phyloP scores from a whole-genome alignment of 2,329 filamentous ascomycete species.

The Fusarium sp. region DNA sequence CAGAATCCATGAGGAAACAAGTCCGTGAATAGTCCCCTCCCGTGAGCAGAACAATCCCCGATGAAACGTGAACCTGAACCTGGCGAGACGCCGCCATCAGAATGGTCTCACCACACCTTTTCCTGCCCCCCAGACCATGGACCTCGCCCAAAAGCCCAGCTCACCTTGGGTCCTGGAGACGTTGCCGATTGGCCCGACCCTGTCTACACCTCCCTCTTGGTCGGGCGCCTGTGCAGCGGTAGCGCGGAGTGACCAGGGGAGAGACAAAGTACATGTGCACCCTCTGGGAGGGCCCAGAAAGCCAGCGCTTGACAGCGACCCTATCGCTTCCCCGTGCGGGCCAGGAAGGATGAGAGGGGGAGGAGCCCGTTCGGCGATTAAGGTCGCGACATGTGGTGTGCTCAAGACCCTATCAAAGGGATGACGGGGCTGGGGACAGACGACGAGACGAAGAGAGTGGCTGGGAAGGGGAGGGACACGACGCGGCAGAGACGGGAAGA shows the following conservation, averaged over 20 bases:
- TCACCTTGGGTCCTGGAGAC: constrained; percentile 18
- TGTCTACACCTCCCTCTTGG: constrained; percentile 10
- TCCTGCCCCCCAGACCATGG: background rate
- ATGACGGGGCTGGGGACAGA: constrained; percentile 30
- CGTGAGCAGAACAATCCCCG: constrained; percentile 1
- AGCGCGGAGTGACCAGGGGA: constrained; percentile 16
- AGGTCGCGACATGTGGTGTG: constrained; percentile 42
- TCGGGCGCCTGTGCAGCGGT: constrained; percentile 42
- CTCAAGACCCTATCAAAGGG: constrained; percentile 40
- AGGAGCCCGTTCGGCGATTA: constrained; percentile 29
- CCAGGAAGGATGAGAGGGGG: constrained; percentile 14
- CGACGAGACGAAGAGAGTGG: constrained; percentile 14
- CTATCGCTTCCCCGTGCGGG: constrained; percentile 20
- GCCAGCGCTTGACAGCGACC: constrained; percentile 5
- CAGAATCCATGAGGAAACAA: background rate
- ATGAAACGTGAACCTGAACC: constrained; percentile 25
- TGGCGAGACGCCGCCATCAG: constrained; percentile 24
- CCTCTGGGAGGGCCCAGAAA: background rate
- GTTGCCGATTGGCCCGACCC: constrained; percentile 36
- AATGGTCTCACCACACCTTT: constrained; percentile 37
- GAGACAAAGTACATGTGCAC: background rate
- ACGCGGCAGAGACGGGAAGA: constrained; percentile 13
- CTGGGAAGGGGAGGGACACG: background rate
- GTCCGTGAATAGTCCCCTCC: background rate
- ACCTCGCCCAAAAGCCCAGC: background rate